Evolutionary conservation across 2,329 filamentous ascomycete genomes (phyloP).

Genomic region (Coniella lustricola): DNA sequence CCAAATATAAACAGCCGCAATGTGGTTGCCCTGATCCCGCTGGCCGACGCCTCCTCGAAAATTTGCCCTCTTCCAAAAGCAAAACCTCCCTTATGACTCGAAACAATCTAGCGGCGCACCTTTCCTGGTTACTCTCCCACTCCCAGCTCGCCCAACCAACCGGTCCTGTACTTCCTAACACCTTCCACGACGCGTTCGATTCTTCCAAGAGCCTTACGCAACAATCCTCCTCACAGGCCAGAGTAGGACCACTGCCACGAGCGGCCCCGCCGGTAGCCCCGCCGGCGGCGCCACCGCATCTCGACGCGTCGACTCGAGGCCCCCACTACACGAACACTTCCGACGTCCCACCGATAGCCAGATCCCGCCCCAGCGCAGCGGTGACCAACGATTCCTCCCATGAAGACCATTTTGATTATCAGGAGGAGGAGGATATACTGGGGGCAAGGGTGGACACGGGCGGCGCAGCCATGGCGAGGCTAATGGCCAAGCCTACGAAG

Average conservation of each 20-base stretch:
- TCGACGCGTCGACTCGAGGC: slow-evolving; percentile 1
- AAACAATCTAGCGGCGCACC: slow-evolving; percentile 52
- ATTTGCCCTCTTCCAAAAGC: slow-evolving; percentile 28
- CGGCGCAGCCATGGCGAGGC: slow-evolving; percentile 35
- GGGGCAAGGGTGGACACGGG: slow-evolving; percentile 13
- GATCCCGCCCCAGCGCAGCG: too few species aligned
- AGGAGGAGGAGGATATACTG: not conserved
- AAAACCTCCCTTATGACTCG: slow-evolving; percentile 48
- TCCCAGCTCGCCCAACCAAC: slow-evolving; percentile 31
- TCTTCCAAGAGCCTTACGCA: slow-evolving; percentile 21
- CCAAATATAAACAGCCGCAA: not conserved
- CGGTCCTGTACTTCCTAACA: slow-evolving; percentile 31
- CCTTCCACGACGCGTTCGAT: slow-evolving; percentile 21
- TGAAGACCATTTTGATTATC: slow-evolving; percentile 9
- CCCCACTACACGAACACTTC: too few species aligned
- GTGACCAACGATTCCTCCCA: slow-evolving; percentile 16
- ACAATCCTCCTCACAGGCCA: slow-evolving; percentile 9
- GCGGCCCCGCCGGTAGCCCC: too few species aligned
- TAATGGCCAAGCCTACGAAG: slow-evolving; percentile 38
- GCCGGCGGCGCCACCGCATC: too few species aligned
- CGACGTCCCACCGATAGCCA: too few species aligned
- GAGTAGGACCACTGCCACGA: too few species aligned
- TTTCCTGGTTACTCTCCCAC: slow-evolving; percentile 51
- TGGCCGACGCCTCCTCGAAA: too few species aligned
- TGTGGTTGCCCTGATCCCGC: too few species aligned